Evolutionary conservation across 2,329 filamentous ascomycete genomes (phyloP), one percentile per base, ranked within the genome.

Genomic region (Nigrograna mackinnonii): DNA sequence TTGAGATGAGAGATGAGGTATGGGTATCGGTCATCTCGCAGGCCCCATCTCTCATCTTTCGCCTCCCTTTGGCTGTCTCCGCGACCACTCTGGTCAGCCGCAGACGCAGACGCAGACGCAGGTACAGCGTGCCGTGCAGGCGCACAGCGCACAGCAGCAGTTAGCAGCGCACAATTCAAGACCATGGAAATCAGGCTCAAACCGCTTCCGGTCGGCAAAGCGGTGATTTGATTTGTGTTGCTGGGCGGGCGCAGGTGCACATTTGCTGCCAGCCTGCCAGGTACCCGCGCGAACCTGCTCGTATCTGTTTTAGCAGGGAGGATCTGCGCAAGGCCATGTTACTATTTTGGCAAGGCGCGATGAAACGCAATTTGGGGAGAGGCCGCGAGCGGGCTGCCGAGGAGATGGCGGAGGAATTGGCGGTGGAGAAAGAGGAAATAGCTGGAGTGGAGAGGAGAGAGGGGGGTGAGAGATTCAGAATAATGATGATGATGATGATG

Each of bases 271-370:
- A 14, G 24, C 24, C 14, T 57, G 44, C 49, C 53, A 61, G 57
- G 55, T 56, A 58, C 55, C 59, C 60, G 60, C 59, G 14, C 34
- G 11, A 12, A 37, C 36, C 34, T 13, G 34, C 47, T 44, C 45
- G 45, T 49, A 43, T 55, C 38, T 45, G 46, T 41, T 49, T 52
- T 44, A 53, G 37, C 45, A 61, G 50, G 58, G 62, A 63, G 58
- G 61, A 66, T 66, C 62, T 39, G 47, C 61, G 39, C 58, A 61
- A 46, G 58, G 57, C 46, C 42, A 16, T 22, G 12, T 19, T 46
- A 55, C 57, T 58, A 51, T 63, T 63, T 56, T 50, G 57, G 57
- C 55, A 54, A 59, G 55, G 58, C 50, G 58, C 55, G 43, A 47
- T 57, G 62, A 64, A 64, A 62, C 60, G 56, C 56, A 61, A 56